Conservation (phyloP, 208 protist genomes). For the Zelonia costaricensis region DNA sequence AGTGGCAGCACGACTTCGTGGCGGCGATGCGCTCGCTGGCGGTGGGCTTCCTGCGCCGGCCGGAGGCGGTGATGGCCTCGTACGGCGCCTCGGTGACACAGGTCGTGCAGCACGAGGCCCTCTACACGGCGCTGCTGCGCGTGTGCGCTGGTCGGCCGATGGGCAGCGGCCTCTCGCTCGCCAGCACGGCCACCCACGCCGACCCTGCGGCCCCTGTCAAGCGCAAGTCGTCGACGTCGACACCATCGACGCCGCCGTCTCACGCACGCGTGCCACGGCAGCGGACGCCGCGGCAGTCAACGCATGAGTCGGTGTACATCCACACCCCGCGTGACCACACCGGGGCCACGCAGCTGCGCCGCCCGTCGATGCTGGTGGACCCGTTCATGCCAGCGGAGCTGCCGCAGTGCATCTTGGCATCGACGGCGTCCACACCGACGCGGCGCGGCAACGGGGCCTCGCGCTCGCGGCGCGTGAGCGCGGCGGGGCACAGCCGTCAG, state of each 20-base stretch:
- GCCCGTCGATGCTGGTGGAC: background rate
- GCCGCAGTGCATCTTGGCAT: background rate
- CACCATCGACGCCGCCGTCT: too few species aligned
- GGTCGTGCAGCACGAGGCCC: conserved; percentile 27
- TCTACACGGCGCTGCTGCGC: conserved; percentile 34
- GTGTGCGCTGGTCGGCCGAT: conserved; percentile 19
- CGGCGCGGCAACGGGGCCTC: background rate
- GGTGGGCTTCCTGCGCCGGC: conserved; percentile 23
- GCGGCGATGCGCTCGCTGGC: conserved; percentile 29
- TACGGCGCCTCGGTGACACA: conserved; percentile 23
- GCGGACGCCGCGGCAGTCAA: background rate
- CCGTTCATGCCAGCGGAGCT: background rate
- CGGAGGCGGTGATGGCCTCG: conserved; percentile 9
- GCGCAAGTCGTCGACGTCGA: too few species aligned
- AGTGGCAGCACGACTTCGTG: conserved; percentile 27
- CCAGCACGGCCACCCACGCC: background rate
- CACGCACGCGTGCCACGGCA: too few species aligned
- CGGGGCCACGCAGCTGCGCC: background rate
- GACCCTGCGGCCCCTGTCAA: background rate
- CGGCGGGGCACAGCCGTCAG: background rate
- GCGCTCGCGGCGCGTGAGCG: background rate
- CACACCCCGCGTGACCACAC: background rate
- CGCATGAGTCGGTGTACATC: background rate
- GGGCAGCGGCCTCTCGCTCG: background rate
- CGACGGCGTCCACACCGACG: background rate